phyloP scores from a whole-genome alignment of 495 filamentous ascomycete species.

The Xylaria sp. region DNA sequence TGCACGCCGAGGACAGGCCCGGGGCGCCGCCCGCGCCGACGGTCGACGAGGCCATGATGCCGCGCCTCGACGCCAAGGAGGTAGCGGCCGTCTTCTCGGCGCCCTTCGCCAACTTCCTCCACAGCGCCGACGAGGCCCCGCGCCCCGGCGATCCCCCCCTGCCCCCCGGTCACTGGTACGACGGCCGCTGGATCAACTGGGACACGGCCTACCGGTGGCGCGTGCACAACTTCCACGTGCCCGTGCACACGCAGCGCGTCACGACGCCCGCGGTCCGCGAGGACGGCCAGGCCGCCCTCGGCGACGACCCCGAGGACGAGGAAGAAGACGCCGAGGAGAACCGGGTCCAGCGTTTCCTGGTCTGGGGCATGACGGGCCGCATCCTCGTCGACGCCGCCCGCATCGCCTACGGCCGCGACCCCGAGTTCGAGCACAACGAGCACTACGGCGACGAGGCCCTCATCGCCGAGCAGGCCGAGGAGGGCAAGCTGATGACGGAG shows the following conservation, averaged over 20 bases:
- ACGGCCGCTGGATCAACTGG: constrained; percentile 70
- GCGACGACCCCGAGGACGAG: constrained; percentile 37
- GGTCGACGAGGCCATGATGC: constrained; percentile 76
- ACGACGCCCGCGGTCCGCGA: constrained; percentile 57
- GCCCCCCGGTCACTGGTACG: constrained; percentile 70
- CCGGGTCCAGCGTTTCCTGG: constrained; percentile 67
- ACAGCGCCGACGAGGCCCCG: constrained; percentile 52
- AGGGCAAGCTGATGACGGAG: constrained; percentile 67
- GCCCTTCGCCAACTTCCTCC: constrained; percentile 77
- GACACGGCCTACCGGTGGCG: constrained; percentile 64
- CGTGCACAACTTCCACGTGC: constrained; percentile 91
- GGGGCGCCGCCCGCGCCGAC: constrained; percentile 46
- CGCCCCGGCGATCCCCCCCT: constrained; percentile 40
- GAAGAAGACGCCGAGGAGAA: constrained; percentile 48
- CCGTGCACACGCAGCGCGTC: constrained; percentile 66
- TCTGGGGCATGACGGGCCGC: constrained; percentile 92
- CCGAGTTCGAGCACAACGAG: constrained; percentile 83
- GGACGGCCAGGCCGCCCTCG: constrained; percentile 40
- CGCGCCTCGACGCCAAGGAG: constrained; percentile 80
- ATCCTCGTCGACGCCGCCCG: constrained; percentile 87
- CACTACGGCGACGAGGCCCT: constrained; percentile 82
- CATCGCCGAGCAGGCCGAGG: constrained; percentile 62
- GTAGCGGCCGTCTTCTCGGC: constrained; percentile 92
- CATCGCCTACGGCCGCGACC: constrained; percentile 79
- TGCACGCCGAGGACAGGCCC: constrained; percentile 63